Percentiles rank a stretch among this genome's conserved stretches.
phyloP scores from a whole-genome alignment of 2,329 filamentous ascomycete species.

The Pseudofabraea citricarpa region DNA sequence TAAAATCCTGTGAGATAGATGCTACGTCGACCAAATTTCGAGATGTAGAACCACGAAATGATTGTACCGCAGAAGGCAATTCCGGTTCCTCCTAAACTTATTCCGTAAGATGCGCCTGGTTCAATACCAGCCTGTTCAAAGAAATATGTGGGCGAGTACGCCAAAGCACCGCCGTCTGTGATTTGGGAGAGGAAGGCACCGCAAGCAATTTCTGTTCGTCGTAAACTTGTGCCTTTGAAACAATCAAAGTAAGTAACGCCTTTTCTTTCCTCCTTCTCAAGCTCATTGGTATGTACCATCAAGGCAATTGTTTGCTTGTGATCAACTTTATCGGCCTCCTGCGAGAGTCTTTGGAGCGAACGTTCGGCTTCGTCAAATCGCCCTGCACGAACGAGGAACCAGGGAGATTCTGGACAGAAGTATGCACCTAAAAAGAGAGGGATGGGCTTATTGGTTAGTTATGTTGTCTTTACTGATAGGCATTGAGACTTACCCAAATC shows the following conservation, averaged over 20 bases:
- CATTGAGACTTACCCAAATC: slow-evolving; percentile 34
- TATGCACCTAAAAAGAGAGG: slow-evolving; percentile 36
- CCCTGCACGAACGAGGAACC: slow-evolving; percentile 40
- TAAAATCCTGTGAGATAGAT: slow-evolving; percentile 39
- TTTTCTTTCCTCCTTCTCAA: slow-evolving; percentile 34
- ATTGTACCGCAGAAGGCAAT: slow-evolving; percentile 46
- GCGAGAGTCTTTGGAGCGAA: slow-evolving; percentile 1
- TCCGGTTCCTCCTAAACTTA: slow-evolving; percentile 13
- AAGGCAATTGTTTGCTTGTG: slow-evolving; percentile 40
- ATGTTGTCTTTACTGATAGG: neutral
- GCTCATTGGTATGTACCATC: slow-evolving; percentile 48
- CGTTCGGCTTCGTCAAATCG: slow-evolving; percentile 37
- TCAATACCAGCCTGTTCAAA: slow-evolving; percentile 50
- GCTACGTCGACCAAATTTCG: slow-evolving; percentile 40
- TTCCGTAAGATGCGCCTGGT: slow-evolving; percentile 41
- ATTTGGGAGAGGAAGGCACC: slow-evolving; percentile 56
- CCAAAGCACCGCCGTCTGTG: slow-evolving; percentile 55
- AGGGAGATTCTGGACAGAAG: slow-evolving; percentile 41
- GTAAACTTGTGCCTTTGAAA: slow-evolving; percentile 38
- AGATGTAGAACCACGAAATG: slow-evolving; percentile 40
- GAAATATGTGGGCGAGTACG: slow-evolving; percentile 56
- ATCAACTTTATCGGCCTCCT: slow-evolving; percentile 29
- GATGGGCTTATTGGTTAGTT: slow-evolving; percentile 21
- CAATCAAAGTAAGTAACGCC: slow-evolving; percentile 42
- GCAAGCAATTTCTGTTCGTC: slow-evolving; percentile 46